Conservation (phyloP, 2,329 filamentous ascomycete genomes). For the Colletotrichum musae region DNA sequence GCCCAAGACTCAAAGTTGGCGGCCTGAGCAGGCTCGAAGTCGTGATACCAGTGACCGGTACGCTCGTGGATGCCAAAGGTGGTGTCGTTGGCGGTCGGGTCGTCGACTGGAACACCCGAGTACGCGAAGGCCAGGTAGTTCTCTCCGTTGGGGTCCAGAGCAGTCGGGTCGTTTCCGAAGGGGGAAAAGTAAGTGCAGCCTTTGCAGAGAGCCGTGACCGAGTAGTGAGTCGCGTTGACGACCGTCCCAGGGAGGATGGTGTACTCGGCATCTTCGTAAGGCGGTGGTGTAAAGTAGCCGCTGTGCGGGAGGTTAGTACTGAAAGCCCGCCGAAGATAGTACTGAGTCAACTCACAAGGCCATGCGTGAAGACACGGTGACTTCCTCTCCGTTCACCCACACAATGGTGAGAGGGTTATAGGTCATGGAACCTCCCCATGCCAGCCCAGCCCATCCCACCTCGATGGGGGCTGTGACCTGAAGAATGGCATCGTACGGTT, state of each 20-base stretch:
- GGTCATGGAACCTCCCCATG: constrained; percentile 62
- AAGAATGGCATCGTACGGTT: constrained; percentile 57
- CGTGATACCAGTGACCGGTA: constrained; percentile 58
- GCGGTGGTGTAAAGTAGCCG: constrained; percentile 52
- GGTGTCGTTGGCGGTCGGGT: constrained; percentile 52
- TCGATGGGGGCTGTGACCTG: constrained; percentile 57
- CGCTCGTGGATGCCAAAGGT: constrained; percentile 60
- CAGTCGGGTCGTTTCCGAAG: constrained; percentile 54
- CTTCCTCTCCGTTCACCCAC: constrained; percentile 58
- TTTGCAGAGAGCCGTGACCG: constrained; percentile 52
- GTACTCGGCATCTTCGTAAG: constrained; percentile 51
- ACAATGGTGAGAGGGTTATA: constrained; percentile 59
- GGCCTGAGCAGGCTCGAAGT: constrained; percentile 52
- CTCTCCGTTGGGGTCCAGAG: constrained; percentile 54
- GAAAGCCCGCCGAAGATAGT: not conserved
- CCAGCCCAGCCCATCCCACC: constrained; percentile 60
- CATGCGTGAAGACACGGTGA: constrained; percentile 54
- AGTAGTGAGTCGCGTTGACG: constrained; percentile 53
- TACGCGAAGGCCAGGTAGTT: constrained; percentile 58
- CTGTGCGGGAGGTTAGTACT: constrained; percentile 40
- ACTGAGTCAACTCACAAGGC: constrained; percentile 49
- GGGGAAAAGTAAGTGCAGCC: constrained; percentile 61
- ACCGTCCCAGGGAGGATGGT: constrained; percentile 53
- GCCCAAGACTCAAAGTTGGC: constrained; percentile 52
- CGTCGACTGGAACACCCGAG: constrained; percentile 54